A percentile compares a stretch with the other conserved stretches of the same genome.
Evolutionary conservation across 2,329 filamentous ascomycete species (phyloP).

Genomic region (Tolypocladium tundrense): DNA sequence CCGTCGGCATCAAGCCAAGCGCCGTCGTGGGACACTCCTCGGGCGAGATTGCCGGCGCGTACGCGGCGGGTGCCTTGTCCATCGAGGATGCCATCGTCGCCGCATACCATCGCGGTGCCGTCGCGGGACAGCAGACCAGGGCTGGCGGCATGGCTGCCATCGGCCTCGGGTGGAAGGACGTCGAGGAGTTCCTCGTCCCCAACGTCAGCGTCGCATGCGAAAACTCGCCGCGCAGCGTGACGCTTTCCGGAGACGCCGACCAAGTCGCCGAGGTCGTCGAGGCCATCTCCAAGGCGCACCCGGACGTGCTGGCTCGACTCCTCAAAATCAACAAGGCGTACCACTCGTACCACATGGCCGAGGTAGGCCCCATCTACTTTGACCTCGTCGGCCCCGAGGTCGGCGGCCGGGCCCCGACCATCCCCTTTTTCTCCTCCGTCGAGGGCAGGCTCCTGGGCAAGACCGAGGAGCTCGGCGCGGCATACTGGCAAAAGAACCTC

Average conservation of each 20-base stretch:
- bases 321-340: conserved; percentile 18
- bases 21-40: background rate
- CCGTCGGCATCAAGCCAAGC: background rate
- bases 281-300: background rate
- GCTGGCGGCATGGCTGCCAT: conserved; percentile 13
- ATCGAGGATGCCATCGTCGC: background rate
- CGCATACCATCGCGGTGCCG: conserved; percentile 11
- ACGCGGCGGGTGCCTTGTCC: background rate
- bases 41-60: background rate
- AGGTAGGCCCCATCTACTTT: background rate
- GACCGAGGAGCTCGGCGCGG: background rate
- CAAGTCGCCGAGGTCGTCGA: background rate
- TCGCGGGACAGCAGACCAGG: background rate
- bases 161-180: conserved; percentile 18
- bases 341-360: conserved; percentile 15
- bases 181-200: conserved; percentile 11
- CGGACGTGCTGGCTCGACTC: background rate
- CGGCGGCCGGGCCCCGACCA: too few species aligned
- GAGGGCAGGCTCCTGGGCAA: too few species aligned
- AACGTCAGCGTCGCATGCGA: conserved; percentile 3
- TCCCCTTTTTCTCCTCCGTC: too few species aligned
- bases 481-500: conserved; percentile 8
- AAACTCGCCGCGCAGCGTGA: background rate
- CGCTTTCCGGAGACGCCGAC: conserved; percentile 5
- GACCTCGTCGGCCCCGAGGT: too few species aligned